These are phyloP conservation scores for Magnolia kwangsiensis DNA, from an alignment of 164 flowering plant species.

Conservation along the genomic window DNA sequence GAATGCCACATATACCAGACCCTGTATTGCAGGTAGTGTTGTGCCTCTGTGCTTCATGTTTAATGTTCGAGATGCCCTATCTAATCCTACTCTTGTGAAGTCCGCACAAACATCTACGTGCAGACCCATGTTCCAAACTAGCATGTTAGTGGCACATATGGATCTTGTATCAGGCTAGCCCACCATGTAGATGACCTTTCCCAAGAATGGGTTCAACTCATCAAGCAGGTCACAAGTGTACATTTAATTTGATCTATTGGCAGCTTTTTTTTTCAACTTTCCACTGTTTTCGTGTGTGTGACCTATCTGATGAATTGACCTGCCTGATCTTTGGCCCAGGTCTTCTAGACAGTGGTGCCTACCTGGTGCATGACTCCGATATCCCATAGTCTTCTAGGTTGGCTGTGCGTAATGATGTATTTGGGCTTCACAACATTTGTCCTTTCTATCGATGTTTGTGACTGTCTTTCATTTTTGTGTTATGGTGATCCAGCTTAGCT, in stretches of 20 bases:
- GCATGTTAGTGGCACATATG: background rate
- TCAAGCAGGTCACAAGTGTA: no score
- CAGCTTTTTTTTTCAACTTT: no score
- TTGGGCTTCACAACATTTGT: background rate
- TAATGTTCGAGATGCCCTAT: background rate
- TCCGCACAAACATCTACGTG: background rate
- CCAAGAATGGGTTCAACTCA: no score
- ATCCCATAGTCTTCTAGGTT: background rate
- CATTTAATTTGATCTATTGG: no score
- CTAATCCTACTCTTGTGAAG: background rate
- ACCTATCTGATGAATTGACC: background rate
- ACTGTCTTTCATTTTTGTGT: slow-evolving; percentile 6
- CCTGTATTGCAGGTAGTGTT: slow-evolving; percentile 86
- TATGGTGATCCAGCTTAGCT: slow-evolving; percentile 64
- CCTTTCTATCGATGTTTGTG: background rate
- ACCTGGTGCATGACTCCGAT: background rate
- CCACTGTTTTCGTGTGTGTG: background rate
- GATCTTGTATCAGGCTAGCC: background rate
- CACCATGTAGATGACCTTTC: background rate
- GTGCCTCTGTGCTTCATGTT: background rate
- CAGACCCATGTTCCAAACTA: background rate
- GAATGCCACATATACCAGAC: slow-evolving; percentile 99
- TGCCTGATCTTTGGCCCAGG: no score
- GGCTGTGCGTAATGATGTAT: background rate
- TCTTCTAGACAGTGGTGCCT: no score